Evolutionary conservation across 2,329 filamentous ascomycete species (phyloP).

Genomic region (Ploettnerulaceae sp.): DNA sequence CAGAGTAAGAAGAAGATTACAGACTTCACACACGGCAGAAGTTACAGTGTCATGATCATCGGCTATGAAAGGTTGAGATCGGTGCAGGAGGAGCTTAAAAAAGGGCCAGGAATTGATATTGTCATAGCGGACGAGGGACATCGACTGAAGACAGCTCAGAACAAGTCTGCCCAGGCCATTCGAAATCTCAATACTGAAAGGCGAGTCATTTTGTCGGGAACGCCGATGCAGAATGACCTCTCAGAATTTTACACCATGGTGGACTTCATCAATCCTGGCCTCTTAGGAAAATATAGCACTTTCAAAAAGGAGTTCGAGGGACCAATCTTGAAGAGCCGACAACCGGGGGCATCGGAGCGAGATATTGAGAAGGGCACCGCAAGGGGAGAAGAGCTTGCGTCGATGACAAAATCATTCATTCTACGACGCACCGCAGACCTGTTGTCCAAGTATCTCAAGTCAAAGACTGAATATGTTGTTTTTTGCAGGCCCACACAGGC

Average conservation of each 20-base stretch:
- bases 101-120: slow-evolving; percentile 62
- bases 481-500: slow-evolving; percentile 88
- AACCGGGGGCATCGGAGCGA: slow-evolving; percentile 50
- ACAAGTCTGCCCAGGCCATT: slow-evolving; percentile 85
- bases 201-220: slow-evolving; percentile 52
- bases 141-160: slow-evolving; percentile 94
- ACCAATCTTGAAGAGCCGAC: slow-evolving; percentile 68
- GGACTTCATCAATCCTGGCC: slow-evolving; percentile 87
- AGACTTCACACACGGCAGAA: slow-evolving; percentile 64
- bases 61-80: slow-evolving; percentile 66
- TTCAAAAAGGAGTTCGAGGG: slow-evolving; percentile 96
- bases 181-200: slow-evolving; percentile 71
- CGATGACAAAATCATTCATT: slow-evolving; percentile 88
- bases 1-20: slow-evolving; percentile 49
- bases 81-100: slow-evolving; percentile 60
- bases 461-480: slow-evolving; percentile 93
- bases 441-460: slow-evolving; percentile 80
- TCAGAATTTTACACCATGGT: slow-evolving; percentile 91
- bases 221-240: slow-evolving; percentile 91
- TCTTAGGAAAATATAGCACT: slow-evolving; percentile 87
- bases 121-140: slow-evolving; percentile 98
- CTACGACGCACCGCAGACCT: slow-evolving; percentile 86
- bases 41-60: slow-evolving; percentile 68
- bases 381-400: slow-evolving; percentile 79
- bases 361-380: slow-evolving; percentile 66